phyloP scores from a whole-genome alignment of 352 stramenopile species.

The Phytophthora ohioensis region DNA sequence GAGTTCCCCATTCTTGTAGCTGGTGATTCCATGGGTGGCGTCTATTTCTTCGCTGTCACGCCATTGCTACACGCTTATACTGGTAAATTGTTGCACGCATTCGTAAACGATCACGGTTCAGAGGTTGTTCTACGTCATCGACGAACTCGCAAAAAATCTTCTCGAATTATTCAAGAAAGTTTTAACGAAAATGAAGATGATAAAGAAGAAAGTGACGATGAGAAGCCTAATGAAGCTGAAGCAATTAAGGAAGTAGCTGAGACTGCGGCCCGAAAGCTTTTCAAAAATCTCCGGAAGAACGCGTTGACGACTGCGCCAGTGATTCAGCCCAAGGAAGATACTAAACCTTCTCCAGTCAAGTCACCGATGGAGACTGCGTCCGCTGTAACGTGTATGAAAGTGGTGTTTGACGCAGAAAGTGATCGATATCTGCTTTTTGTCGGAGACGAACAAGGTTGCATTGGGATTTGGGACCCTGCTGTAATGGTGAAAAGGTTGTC shows the following conservation, averaged over 20 bases:
- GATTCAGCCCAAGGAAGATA: conserved; percentile 6
- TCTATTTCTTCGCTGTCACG: conserved; percentile 71
- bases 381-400: conserved; percentile 60
- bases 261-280: conserved; percentile 47
- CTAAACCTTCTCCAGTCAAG: conserved; percentile 1
- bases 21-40: conserved; percentile 51
- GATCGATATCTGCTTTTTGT: conserved; percentile 64
- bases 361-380: conserved; percentile 19
- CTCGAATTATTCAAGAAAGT: conserved; percentile 10
- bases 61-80: conserved; percentile 52
- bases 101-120: conserved; percentile 53
- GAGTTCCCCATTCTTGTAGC: conserved; percentile 73
- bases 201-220: neutral
- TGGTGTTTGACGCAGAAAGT: conserved; percentile 58
- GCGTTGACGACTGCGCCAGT: conserved; percentile 17
- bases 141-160: conserved; percentile 10
- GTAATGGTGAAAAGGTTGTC: conserved; percentile 58
- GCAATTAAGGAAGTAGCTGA: conserved; percentile 51
- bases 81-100: conserved; percentile 62
- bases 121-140: neutral
- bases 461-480: conserved; percentile 63
- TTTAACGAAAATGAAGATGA: conserved; percentile 25
- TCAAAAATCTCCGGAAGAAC: conserved; percentile 41
- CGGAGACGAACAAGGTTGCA: conserved; percentile 59
- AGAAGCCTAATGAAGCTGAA: conserved; percentile 16